These are phyloP conservation scores for Simplicillium sp. DNA, from an alignment of 2,329 filamentous ascomycete genomes.

Conservation along the genomic window DNA sequence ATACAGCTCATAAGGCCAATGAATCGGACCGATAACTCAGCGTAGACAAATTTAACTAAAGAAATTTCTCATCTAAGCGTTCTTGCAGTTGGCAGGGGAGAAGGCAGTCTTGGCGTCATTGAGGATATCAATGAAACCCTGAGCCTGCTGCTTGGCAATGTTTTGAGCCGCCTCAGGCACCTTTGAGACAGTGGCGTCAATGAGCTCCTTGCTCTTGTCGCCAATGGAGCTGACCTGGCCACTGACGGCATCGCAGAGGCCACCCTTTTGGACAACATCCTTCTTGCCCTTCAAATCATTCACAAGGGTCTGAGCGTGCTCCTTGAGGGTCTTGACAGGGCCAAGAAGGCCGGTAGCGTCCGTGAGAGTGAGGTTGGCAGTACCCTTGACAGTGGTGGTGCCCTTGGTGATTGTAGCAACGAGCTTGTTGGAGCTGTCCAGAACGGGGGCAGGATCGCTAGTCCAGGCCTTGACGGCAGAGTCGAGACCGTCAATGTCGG, in stretches of 20 bases:
- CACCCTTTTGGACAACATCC: neutral
- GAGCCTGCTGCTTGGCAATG: conserved; percentile 1
- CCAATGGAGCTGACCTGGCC: neutral
- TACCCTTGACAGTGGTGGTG: conserved; percentile 6
- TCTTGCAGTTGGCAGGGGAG: neutral
- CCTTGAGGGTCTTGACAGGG: conserved; percentile 11
- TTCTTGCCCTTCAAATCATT: conserved; percentile 9
- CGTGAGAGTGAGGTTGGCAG: conserved; percentile 9
- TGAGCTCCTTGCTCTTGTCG: conserved; percentile 1
- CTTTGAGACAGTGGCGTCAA: conserved; percentile 3
- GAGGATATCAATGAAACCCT: neutral
- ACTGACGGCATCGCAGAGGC: neutral
- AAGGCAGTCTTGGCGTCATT: conserved; percentile 1
- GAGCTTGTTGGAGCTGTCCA: conserved; percentile 7
- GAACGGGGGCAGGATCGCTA: conserved; percentile 7
- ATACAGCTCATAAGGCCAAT: too few species aligned
- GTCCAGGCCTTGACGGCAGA: conserved; percentile 11
- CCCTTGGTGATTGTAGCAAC: conserved; percentile 8
- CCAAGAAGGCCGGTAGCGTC: conserved; percentile 10
- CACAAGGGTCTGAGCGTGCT: conserved; percentile 10
- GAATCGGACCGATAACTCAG: too few species aligned
- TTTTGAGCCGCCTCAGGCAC: neutral
- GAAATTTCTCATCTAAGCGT: neutral
- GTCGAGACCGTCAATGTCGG: conserved; percentile 9
- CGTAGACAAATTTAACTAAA: neutral